Evolutionary conservation across 179 eudicot genomes (phyloP).

Genomic region (Beta macrorhiza): DNA sequence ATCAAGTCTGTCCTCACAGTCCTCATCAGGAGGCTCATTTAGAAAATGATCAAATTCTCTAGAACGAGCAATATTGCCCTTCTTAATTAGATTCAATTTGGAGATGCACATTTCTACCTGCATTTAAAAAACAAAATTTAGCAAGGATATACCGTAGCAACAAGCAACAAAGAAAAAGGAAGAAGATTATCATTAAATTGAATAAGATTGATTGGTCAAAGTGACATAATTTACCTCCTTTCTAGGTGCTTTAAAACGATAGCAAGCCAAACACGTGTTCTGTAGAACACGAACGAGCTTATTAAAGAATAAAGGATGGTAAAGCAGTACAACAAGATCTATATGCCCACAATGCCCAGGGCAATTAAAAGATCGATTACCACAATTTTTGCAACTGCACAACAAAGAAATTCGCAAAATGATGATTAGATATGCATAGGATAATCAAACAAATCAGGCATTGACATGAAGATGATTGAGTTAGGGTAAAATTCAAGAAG

Average conservation of each 20-base stretch:
- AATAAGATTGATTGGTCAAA: not conserved
- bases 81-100: conserved; percentile 57
- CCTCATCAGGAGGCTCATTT: conserved; percentile 26
- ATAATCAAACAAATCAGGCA: not conserved
- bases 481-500: not conserved
- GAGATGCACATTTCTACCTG: conserved; percentile 60
- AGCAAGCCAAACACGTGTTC: conserved; percentile 73
- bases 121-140: conserved; percentile 6
- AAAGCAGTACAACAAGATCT: conserved; percentile 61
- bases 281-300: conserved; percentile 52
- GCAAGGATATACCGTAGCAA: not conserved
- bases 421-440: not conserved
- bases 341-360: conserved; percentile 96
- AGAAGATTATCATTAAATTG: not conserved
- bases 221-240: conserved; percentile 38
- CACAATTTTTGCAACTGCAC: conserved; percentile 86
- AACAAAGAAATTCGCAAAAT: not conserved
- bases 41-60: conserved; percentile 38
- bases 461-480: not conserved
- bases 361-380: conserved; percentile 61
- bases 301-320: conserved; percentile 72
- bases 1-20: conserved; percentile 34
- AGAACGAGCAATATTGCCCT: conserved; percentile 68
- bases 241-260: conserved; percentile 46
- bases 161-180: not conserved